phyloP scores from a whole-genome alignment of 306 rosid species.

The Pyrus bretschneideri region DNA sequence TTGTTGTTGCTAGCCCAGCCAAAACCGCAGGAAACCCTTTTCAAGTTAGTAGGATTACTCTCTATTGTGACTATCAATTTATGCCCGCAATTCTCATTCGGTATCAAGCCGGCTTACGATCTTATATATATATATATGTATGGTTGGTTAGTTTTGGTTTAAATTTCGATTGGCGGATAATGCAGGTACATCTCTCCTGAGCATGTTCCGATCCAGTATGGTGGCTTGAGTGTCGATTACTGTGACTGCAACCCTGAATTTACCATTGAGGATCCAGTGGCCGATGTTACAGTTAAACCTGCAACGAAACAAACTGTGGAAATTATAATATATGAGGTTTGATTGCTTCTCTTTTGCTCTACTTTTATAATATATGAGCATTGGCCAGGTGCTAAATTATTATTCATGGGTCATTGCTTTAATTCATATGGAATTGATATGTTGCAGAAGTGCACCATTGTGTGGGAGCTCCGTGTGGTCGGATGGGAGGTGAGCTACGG shows the following conservation, averaged over 20 bases:
- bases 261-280: conserved; percentile 53
- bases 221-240: conserved; percentile 83
- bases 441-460: conserved; percentile 73
- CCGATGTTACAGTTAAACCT: conserved; percentile 57
- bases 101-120: too few species aligned
- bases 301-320: conserved; percentile 88
- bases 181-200: conserved; percentile 77
- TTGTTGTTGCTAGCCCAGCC: conserved; percentile 35
- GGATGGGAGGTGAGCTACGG: conserved; percentile 92
- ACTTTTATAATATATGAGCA: neutral
- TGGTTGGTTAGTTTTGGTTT: neutral
- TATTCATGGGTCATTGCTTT: neutral
- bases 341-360: conserved; percentile 4
- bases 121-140: neutral
- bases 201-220: conserved; percentile 81
- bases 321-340: conserved; percentile 86
- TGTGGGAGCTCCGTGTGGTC: conserved; percentile 95
- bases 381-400: neutral
- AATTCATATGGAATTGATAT: conserved; percentile 2
- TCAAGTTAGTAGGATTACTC: conserved; percentile 53
- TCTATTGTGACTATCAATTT: neutral
- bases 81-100: neutral
- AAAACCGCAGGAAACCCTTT: conserved; percentile 44
- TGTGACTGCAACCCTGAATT: conserved; percentile 96
- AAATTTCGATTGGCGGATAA: neutral